These are phyloP conservation scores for Bryopsis sp. DNA, from an alignment of 139 green algal species.

Conservation along the genomic window DNA sequence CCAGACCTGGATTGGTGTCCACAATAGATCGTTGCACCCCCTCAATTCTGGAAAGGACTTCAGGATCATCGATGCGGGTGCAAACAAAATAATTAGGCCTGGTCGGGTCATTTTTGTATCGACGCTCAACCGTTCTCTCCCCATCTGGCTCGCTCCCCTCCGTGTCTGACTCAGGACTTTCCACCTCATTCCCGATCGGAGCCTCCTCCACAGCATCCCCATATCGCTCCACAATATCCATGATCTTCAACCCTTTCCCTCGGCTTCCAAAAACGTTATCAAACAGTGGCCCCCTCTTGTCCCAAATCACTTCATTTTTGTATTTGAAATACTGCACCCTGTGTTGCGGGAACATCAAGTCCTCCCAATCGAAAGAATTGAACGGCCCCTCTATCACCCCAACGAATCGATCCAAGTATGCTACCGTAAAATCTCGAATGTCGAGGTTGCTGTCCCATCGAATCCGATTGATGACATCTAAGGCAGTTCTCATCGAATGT, in stretches of 20 bases:
- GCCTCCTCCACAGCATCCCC: not conserved
- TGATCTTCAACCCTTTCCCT: not conserved
- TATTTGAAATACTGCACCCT: not conserved
- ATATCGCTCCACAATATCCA: no score
- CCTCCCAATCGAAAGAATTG: not conserved
- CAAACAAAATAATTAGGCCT: slow-evolving; percentile 7
- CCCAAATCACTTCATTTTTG: not conserved
- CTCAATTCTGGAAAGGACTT: not conserved
- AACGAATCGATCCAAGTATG: not conserved
- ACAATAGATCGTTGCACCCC: not conserved
- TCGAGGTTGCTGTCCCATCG: not conserved
- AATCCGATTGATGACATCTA: not conserved
- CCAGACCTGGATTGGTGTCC: not conserved
- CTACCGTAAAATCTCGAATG: not conserved
- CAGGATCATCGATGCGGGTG: not conserved
- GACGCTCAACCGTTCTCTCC: not conserved
- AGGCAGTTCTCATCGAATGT: not conserved
- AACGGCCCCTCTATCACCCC: not conserved
- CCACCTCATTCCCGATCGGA: not conserved
- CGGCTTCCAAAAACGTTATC: not conserved
- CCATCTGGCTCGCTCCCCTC: not conserved
- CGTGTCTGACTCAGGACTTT: not conserved
- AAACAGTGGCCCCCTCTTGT: not conserved
- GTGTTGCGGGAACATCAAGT: not conserved
- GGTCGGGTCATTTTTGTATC: not conserved